Conservation (phyloP, 2,329 filamentous ascomycete species). For the Colletotrichum musicola region DNA sequence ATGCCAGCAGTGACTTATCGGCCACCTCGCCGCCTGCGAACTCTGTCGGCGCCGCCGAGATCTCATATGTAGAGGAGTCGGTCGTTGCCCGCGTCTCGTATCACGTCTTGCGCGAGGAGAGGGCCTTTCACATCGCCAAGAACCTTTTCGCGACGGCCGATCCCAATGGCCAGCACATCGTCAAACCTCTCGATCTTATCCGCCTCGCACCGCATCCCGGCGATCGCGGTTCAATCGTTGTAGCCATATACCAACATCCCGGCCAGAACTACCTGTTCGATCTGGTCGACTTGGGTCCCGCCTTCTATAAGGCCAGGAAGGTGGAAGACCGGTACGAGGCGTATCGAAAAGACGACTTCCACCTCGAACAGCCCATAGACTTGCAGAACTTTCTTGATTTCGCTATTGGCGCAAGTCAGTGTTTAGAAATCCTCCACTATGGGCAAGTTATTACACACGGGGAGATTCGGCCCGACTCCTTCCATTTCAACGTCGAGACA, state of each 20-base stretch:
- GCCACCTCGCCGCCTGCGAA: constrained; percentile 49
- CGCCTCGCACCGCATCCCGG: constrained; percentile 76
- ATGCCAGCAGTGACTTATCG: constrained; percentile 55
- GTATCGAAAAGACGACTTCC: constrained; percentile 58
- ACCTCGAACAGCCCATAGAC: constrained; percentile 71
- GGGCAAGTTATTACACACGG: constrained; percentile 88
- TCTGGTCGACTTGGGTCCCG: constrained; percentile 82
- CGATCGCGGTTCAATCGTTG: constrained; percentile 79
- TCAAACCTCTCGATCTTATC: constrained; percentile 83
- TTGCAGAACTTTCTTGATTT: constrained; percentile 88
- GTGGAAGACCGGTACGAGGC: constrained; percentile 64
- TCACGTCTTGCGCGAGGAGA: constrained; percentile 85
- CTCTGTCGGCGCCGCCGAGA: constrained; percentile 57
- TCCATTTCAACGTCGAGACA: constrained; percentile 82
- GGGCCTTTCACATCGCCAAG: constrained; percentile 87
- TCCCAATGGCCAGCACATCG: constrained; percentile 79
- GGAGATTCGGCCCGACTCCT: constrained; percentile 90
- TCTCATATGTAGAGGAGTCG: constrained; percentile 69
- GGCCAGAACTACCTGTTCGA: constrained; percentile 80
- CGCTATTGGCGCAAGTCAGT: constrained; percentile 88
- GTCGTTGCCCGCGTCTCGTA: constrained; percentile 87
- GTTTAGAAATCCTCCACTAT: constrained; percentile 91
- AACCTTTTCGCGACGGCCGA: constrained; percentile 78
- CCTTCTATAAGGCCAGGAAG: constrained; percentile 72
- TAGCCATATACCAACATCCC: constrained; percentile 84